Evolutionary conservation across 192 early-diverging fungal genomes (phyloP), one percentile per base, ranked within the genome.

Genomic region (Backusella luteola): DNA sequence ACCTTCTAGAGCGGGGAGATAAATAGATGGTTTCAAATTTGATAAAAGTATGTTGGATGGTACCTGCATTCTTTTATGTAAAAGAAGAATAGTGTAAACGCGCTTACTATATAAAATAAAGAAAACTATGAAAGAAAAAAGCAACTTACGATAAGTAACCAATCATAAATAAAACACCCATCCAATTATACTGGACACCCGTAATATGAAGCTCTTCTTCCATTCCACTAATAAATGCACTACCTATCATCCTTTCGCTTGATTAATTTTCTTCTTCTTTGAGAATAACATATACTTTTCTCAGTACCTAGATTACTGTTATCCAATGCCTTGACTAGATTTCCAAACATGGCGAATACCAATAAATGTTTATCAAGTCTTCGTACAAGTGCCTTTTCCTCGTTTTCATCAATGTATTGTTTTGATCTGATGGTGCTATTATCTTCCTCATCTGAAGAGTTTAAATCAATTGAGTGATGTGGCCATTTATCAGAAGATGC

Each of bases 171-270:
- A 77, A 36, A 8, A 79, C 76, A 4, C 78, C 72, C 82, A 83
- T 83, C 82, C 82, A 83, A 32, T 83, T 83, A 49, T 80, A 83
- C 21, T 83, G 74, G 17, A 80, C 21, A 8, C 76, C 78, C 19
- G 75, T 77, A 8, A 79, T 76, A 72, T 80, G 34, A 14, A 83
- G 63, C 38, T 83, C 82, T 75, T 83, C 82, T 79, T 83, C 82
- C 73, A 83, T 77, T 17, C 82, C 82, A 66, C 82, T 83, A 38
- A 83, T 83, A 52, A 79, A 83, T 5, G 82, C 82, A 74, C 76
- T 83, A 29, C 34, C 82, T 83, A 66, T 12, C 69, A 38, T 42
- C 32, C 21, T 74, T 36, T 12, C 44, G 29, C 6, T n/a, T 21
- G 6, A 8, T 46, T 35, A 36, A 52, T 34, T 73, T 23, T 26